phyloP scores from a whole-genome alignment of 129 eudicot genomes.

The Pulicaria dysenterica region DNA sequence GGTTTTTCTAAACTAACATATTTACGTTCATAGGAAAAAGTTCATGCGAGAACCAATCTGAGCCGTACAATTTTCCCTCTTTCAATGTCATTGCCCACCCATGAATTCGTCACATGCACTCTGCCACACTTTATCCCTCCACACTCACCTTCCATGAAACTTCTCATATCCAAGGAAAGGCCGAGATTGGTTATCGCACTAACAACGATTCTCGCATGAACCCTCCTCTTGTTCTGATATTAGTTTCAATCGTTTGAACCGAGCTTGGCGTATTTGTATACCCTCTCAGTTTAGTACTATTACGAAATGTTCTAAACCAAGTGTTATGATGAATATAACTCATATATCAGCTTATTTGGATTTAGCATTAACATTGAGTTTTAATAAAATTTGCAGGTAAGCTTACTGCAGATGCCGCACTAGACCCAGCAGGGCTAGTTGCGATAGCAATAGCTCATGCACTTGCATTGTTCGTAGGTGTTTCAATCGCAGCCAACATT shows the following conservation, averaged over 20 bases:
- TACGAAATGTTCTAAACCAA: neutral
- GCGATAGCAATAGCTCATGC: slow-evolving; percentile 66
- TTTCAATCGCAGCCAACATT: slow-evolving; percentile 63
- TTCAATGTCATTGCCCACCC: too few relatives aligned
- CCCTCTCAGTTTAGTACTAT: slow-evolving; percentile 1
- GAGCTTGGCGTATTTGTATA: slow-evolving; percentile 23
- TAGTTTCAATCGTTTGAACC: neutral
- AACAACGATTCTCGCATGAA: too few relatives aligned
- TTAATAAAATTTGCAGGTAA: slow-evolving; percentile 33
- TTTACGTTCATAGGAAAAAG: too few relatives aligned
- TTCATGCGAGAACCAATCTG: too few relatives aligned
- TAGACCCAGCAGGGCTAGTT: slow-evolving; percentile 61
- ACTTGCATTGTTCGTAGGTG: slow-evolving; percentile 62
- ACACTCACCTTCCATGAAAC: too few relatives aligned
- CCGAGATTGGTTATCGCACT: too few relatives aligned
- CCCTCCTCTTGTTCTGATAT: neutral
- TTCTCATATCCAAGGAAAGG: too few relatives aligned
- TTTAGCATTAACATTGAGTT: neutral
- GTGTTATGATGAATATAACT: neutral
- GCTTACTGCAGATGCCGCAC: slow-evolving; percentile 47
- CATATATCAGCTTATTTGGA: neutral
- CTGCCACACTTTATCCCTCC: too few relatives aligned
- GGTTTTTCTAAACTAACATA: neutral
- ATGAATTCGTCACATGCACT: too few relatives aligned
- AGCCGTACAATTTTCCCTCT: too few relatives aligned